Conservation (phyloP, 768 basidiomycete genomes). For the Cantharellus cinnabarinus region DNA sequence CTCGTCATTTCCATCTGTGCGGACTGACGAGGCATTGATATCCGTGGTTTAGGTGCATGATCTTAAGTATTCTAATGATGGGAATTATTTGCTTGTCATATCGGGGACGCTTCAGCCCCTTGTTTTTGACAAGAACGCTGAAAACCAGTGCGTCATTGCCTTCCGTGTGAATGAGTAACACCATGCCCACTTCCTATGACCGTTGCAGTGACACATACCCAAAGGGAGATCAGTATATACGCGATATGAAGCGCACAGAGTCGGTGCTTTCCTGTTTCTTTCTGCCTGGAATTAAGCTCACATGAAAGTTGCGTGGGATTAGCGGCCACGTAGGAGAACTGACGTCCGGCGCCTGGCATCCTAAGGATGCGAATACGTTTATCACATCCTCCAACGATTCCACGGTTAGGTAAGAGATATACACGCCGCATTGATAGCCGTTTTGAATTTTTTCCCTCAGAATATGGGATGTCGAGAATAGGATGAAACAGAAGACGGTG, state of each 20-base stretch:
- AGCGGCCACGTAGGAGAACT: conserved; percentile 92
- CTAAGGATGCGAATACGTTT: conserved; percentile 62
- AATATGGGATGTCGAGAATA: conserved; percentile 88
- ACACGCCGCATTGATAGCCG: not conserved
- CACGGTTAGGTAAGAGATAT: conserved; percentile 52
- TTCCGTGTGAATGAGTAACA: conserved; percentile 13
- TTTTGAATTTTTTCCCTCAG: conserved; percentile 20
- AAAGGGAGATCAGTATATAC: conserved; percentile 95
- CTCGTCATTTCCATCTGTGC: conserved; percentile 4
- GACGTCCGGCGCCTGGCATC: conserved; percentile 83
- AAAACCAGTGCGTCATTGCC: conserved; percentile 61
- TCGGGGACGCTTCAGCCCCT: conserved; percentile 76
- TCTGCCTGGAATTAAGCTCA: conserved; percentile 2
- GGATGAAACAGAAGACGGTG: conserved; percentile 83
- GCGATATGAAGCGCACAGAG: conserved; percentile 99
- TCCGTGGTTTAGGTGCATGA: conserved; percentile 56
- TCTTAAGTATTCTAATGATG: conserved; percentile 72
- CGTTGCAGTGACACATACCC: conserved; percentile 24
- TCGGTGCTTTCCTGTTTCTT: conserved; percentile 23
- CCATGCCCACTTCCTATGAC: not conserved
- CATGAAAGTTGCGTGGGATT: not conserved
- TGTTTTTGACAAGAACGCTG: conserved; percentile 80
- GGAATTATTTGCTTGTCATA: conserved; percentile 69
- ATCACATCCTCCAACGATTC: conserved; percentile 92
- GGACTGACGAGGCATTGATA: not conserved